Percentiles rank a stretch among this genome's conserved stretches.
Conservation (phyloP, 805 yeast species). For the Saccharomycopsis babjevae region DNA sequence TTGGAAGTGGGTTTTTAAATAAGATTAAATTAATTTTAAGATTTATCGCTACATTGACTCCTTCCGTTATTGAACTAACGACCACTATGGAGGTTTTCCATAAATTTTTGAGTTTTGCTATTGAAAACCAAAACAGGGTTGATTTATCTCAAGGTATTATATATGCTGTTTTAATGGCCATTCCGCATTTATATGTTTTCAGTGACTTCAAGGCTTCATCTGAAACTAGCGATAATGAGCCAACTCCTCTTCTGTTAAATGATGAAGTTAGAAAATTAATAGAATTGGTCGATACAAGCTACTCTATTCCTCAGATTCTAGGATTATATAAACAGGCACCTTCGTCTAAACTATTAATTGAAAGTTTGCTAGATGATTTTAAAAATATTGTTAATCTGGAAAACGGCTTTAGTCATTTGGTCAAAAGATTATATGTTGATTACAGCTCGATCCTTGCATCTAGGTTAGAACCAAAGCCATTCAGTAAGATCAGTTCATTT, state of each 20-base stretch:
- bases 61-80: conserved; percentile 32
- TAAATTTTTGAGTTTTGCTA: conserved; percentile 44
- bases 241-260: not conserved
- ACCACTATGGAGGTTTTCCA: conserved; percentile 29
- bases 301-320: not conserved
- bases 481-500: not conserved
- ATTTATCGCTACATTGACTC: conserved; percentile 55
- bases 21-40: conserved; percentile 61
- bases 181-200: conserved; percentile 54
- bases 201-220: conserved; percentile 19
- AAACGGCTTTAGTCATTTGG: not conserved
- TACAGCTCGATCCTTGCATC: not conserved
- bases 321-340: not conserved
- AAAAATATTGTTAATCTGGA: not conserved
- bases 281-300: not conserved
- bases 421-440: not conserved
- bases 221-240: not conserved
- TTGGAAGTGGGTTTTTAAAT: conserved; percentile 52
- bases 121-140: conserved; percentile 25
- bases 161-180: conserved; percentile 47
- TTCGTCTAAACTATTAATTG: not conserved
- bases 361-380: not conserved
- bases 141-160: conserved; percentile 46
- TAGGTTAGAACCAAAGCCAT: not conserved
- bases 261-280: not conserved